Base-by-base conservation (phyloP, 345 rosid genomes). In the Bruguiera gymnorhiza region DNA sequence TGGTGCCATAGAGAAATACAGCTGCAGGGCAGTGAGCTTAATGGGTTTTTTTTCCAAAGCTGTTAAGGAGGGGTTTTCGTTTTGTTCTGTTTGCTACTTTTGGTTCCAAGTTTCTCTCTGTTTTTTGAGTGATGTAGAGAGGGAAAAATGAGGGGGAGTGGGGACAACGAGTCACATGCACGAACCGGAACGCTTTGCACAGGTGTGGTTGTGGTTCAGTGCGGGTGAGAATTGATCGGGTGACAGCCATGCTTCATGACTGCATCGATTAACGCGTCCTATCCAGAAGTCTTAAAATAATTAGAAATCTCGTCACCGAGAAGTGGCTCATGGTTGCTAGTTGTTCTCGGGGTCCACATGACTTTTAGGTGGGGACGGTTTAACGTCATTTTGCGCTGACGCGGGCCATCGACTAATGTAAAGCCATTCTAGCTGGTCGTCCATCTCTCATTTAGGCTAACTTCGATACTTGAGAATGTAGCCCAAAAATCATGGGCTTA, bases 191-290 rank as follows among this genome's bases (percentile, higher is more conserved):
- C 27, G 29, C 29, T 27, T 27, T 27, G 29, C 2, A 27, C 29
- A 27, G 29, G 29, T 27, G 24, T 20, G 60, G 15, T 24, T 21
- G 27, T 30, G 72, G 63, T 48, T 1, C 10, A 39, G 51, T 29
- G 23, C 26, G 32, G 54, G 64, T 68, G 74, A 64, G 62, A 43
- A 73, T 63, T 79, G 86, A 69, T 66, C 82, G 85, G 80, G 74
- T 74, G 78, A 75, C 90, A 84, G 88, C 84, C 86, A 82, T 78
- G 83, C 20, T 57, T 71, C 75, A 69, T 80, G 74, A 78, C 81
- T 86, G 86, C 84, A 50, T 68, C 79, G 65, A 70, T 59, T 61
- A 76, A 72, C 73, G 86, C 75, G 11, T 37, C 8, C 43, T 37
- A 13, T 37, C 43, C 29, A 1, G 29, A 27, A 27, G 29, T 27